Base-by-base conservation (phyloP, 306 rosid species). In the Abrus precatorius region DNA sequence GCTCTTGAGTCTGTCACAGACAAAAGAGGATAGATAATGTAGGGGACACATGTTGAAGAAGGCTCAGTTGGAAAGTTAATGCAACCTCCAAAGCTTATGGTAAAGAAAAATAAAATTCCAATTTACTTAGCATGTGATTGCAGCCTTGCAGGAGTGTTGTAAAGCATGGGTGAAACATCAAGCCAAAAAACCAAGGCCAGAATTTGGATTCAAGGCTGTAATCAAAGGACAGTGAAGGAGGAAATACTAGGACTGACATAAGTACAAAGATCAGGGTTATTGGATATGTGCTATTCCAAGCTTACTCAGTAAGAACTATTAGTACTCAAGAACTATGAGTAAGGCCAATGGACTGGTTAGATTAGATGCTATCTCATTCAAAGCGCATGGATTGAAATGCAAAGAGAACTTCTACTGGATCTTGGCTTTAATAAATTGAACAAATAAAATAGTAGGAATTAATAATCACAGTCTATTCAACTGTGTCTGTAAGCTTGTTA, bases 341-440 rank as follows among this genome's bases (percentile, higher is more conserved):
- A 81, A n/a, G 43, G 62, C 32, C 67, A 69, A 43, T 49, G 77
- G 65, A 82, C 61, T 52, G 45, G 43, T 45, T 50, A 59, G 65
- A 82, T 45, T 50, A 59, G 65, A 82, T 61, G 28, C 50, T 41
- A 36, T 14, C 50, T 27, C 7, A 5, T 69, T 61, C 49, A 30
- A 38, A 33, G 27, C 45, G 59, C 27, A 27, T 30, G 12, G 30
- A 69, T 40, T 75, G 10, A 69, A 76, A 69, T 38, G 82, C 33
- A 48, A 54, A 81, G 28, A 38, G 45, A 76, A 36, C 44, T 30
- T 69, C 1, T 63, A 76, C 50, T 44, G 20, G 78, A 63, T 57
- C 60, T 41, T 66, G 44, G 60, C 50, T 49, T 13, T 5, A 76
- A 57, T 47, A 29, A 47, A 11, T 38, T 68, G 65, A 48, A 60